phyloP scores from a whole-genome alignment of 495 filamentous ascomycete genomes.

The Rhypophila decipiens region DNA sequence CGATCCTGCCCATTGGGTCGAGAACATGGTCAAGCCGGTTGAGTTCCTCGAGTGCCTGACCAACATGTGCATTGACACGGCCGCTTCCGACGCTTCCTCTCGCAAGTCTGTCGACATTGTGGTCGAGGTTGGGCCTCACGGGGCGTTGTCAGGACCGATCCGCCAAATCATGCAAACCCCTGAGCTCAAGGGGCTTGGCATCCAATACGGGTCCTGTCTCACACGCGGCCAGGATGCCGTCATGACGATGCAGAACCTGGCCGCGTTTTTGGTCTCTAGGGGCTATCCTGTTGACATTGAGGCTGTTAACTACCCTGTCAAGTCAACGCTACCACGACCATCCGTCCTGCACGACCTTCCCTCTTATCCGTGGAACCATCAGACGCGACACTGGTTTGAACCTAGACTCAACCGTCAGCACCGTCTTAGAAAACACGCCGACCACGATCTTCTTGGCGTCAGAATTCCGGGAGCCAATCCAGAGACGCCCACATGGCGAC shows the following conservation, averaged over 20 bases:
- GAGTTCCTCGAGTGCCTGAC: not conserved
- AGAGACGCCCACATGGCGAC: slow-evolving; percentile 37
- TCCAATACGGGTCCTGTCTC: slow-evolving; percentile 20
- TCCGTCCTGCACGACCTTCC: too few relatives aligned
- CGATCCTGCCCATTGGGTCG: not conserved
- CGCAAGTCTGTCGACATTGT: not conserved
- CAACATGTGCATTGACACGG: too few relatives aligned
- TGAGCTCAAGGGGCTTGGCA: not conserved
- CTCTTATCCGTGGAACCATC: too few relatives aligned
- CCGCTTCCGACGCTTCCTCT: not conserved
- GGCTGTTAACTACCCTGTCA: slow-evolving; percentile 20
- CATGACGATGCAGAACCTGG: slow-evolving; percentile 16
- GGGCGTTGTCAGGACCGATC: slow-evolving; percentile 43
- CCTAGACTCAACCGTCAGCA: not conserved
- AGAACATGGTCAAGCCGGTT: not conserved
- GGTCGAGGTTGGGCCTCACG: slow-evolving; percentile 56
- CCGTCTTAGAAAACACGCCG: not conserved
- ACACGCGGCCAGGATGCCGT: slow-evolving; percentile 19
- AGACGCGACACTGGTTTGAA: not conserved
- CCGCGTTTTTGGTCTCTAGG: slow-evolving; percentile 21
- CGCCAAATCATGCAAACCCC: slow-evolving; percentile 21
- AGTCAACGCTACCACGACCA: too few relatives aligned
- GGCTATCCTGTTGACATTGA: slow-evolving; percentile 1
- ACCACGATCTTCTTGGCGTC: not conserved
- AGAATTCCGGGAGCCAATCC: slow-evolving; percentile 8